Evolutionary conservation across 139 green algal species (phyloP), one percentile per base, ranked within the genome.

Genomic region (Volvox reticuliferus): DNA sequence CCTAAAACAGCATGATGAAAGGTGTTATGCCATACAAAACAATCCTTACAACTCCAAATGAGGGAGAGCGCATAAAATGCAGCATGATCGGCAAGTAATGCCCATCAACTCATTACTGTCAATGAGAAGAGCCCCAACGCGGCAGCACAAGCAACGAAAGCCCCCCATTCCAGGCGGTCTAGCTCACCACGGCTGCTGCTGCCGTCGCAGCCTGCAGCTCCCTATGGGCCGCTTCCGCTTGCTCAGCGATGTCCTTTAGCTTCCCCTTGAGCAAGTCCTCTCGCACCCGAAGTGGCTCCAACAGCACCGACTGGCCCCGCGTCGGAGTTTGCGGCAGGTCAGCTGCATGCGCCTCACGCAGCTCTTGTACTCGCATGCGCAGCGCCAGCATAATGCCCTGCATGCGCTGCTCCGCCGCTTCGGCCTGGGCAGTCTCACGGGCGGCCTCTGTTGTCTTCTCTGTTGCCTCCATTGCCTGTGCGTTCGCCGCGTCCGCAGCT

Each of bases 281-380:
- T 44, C 85, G 85, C 28, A 14, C 85, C 85, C 28, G 69, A 44
- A 89, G 69, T 71, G 85, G 85, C 85, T 79, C 85, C 69, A 89
- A n/a, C 28, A 89, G 69, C 28, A 80, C 82, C 65, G 33, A 33
- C 65, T 88, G 63, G 63, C 78, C 63, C 63, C 62, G 33, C 67
- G 26, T 9, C 37, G 44, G 37, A n/a, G 44, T 20, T 3, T 30
- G n/a, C 85, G 22, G 24, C 37, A 33, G 33, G 14, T 65, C 19
- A 17, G 35, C 28, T 69, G 36, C 22, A 1, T 69, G 62, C 12
- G 36, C n/a, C 50, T 36, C 32, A 30, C 50, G 86, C 37, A 90
- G 86, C 86, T 22, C 44, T 19, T 83, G 71, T 22, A 76, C 5
- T 3, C 62, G 44, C 50, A 63, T 21, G 71, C 65, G 71, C 50